Base-by-base conservation (phyloP, 345 rosid genomes). In the Populus deltoides region DNA sequence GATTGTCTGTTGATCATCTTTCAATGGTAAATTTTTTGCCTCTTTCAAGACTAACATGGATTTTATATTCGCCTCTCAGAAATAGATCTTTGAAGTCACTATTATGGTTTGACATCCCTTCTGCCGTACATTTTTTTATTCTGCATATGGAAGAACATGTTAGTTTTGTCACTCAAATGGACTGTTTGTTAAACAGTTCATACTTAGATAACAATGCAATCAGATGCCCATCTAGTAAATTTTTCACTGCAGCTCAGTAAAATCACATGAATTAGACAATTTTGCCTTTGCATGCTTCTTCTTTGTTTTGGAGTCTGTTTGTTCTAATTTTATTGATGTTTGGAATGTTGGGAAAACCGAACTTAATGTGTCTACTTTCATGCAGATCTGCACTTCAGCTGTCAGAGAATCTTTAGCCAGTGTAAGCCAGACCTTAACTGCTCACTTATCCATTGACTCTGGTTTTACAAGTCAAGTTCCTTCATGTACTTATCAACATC, bases 351-450 rank as follows among this genome's bases (percentile, higher is more conserved):
- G 53, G 59, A 22, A 39, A 25, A 71, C 65, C 65, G 17, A 70
- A 20, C 31, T 3, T 29, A 1, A 33, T 71, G 45, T 66, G 16
- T 66, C 5, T 65, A 3, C 83, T 75, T 80, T 85, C 81, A 78
- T 83, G 89, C 91, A 96, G 99, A 87, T 97, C 36, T 97, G 97
- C 81, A 84, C 93, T 79, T 87, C 91, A 2, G 96, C 92, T 76
- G 97, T 91, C 77, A 89, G 83, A 85, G 98, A 92, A 87, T 91
- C 98, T 66, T 85, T 97, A 85, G 90, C 91, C 84, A 90, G 89
- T 91, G 98, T 94, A 90, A 94, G 97, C 72, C 72, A 70, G 81
- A 83, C 75, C 84, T 79, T 78, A 75, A 84, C 78, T 81, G 82
- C 89, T 57, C 80, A 75, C 68, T 86, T 74, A 25, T 77, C 76